Base-by-base conservation (phyloP, 75 land plant genomes). In the Isoetes taiwanensis region DNA sequence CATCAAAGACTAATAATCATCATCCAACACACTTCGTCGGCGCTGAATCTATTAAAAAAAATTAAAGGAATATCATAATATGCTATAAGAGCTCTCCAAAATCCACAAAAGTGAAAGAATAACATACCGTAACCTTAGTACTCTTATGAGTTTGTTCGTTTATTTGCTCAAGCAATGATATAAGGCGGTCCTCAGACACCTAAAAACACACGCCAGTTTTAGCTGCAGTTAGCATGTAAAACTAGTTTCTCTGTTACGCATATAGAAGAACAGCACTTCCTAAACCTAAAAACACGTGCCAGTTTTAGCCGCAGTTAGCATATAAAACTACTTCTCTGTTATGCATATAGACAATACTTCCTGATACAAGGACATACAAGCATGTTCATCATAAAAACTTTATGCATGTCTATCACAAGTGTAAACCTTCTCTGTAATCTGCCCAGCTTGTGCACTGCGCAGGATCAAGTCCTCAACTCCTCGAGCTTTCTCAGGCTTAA, bases 41-140 rank as follows among this genome's bases (percentile, higher is more conserved):
- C 97, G 73, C 67, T 86, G 93, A 52, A 90, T 90, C 97, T 90
- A 82, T 25, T 32, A 48, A 56, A 58, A 28, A 28, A 43, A 32
- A 29, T 0, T 20, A 31, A 43, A 43, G 30, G 32, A 10, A 23
- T 3, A 48, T 30, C n/a, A 48, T 46, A 12, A 32, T 56, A 23
- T 31, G 2, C 42, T 5, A 54, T 33, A 8, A 63, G 20, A 68
- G n/a, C n/a, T n/a, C n/a, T n/a, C n/a, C n/a, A n/a, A n/a, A n/a
- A n/a, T n/a, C n/a, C n/a, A n/a, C n/a, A n/a, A n/a, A n/a, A n/a
- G n/a, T n/a, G n/a, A 11, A 54, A 23, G 10, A 63, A 16, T 62
- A n/a, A 76, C 95, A 78, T 64, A 93, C 98, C n/a, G 88, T 86
- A 33, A 93, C 98, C 81, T 87, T 93, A 3, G 98, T 90, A 32